These are phyloP conservation scores for Penicillium capsulatum DNA, from an alignment of 2,329 filamentous ascomycete species.

Conservation along the genomic window DNA sequence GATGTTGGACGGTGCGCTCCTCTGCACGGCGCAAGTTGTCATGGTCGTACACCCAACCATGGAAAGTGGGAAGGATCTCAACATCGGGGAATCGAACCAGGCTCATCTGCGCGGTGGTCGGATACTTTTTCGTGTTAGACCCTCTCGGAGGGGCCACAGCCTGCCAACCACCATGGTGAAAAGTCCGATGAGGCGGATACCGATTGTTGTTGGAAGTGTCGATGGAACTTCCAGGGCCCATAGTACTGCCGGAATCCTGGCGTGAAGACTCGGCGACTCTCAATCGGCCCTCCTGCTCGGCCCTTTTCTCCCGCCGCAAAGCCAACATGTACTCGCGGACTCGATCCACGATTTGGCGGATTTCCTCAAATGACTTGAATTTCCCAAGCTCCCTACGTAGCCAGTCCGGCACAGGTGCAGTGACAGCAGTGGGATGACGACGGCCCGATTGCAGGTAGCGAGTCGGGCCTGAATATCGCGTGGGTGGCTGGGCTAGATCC, in stretches of 20 bases:
- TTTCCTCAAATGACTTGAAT: constrained; percentile 29
- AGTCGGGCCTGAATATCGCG: not conserved
- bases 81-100: constrained; percentile 36
- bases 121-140: no score
- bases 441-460: constrained; percentile 7
- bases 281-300: no score
- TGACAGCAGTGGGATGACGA: constrained; percentile 26
- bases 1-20: not conserved
- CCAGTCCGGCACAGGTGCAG: constrained; percentile 34
- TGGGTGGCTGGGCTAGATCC: constrained; percentile 31
- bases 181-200: no score
- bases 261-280: no score
- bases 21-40: not conserved
- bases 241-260: no score
- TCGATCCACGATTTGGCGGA: constrained; percentile 25
- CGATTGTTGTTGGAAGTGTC: not conserved
- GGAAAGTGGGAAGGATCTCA: constrained; percentile 38
- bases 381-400: constrained; percentile 23
- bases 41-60: constrained; percentile 14
- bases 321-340: constrained; percentile 22
- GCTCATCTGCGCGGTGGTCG: constrained; percentile 1
- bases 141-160: not conserved
- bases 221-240: no score
- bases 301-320: not conserved
- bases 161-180: not conserved